Base-by-base conservation (phyloP, 805 yeast genomes). In the Hanseniaspora valbyensis region DNA sequence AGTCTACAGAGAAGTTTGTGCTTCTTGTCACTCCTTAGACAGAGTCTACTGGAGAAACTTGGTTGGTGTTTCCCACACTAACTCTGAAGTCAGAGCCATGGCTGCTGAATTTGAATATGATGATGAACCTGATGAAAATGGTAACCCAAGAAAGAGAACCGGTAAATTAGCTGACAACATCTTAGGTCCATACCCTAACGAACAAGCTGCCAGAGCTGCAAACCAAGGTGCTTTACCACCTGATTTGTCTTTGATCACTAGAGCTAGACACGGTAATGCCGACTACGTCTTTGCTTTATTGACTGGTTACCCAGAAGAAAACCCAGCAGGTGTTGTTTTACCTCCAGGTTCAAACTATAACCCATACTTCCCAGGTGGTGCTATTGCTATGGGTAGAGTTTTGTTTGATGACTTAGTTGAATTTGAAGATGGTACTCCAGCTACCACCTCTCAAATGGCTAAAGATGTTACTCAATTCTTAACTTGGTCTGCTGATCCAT, bases 281-380 rank as follows among this genome's bases (percentile, higher is more conserved):
- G 97, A 92, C 69, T 92, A 92, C 72, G 83, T 92, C 68, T 92
- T 92, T 70, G 71, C 96, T 28, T 73, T 92, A 65, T 81, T 92
- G 70, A 92, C 97, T 55, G 98, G 98, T 66, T 92, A 92, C 76
- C 97, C 97, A 63, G 98, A 92, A 43, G 97, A 92, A 56, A 84
- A 95, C 55, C 98, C 98, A 59, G 97, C 96, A 29, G 98, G 98
- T 75, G 96, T 86, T 54, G 76, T 69, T 48, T 75, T 92, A 61
- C 94, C 97, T 53, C 83, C 86, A 55, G 98, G 98, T 57, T 70
- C 95, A 55, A 92, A 92, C 81, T 92, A 92, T 74, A 92, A 92
- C 78, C 98, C 98, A 65, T 92, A 92, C 77, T 92, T 92, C 95
- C 97, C 98, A 68, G 97, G 97, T 73, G 97, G 98, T 58, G 77